Percentiles rank a stretch among this genome's conserved stretches.
phyloP scores from a whole-genome alignment of 208 protist genomes.

The Leishmania tropica region DNA sequence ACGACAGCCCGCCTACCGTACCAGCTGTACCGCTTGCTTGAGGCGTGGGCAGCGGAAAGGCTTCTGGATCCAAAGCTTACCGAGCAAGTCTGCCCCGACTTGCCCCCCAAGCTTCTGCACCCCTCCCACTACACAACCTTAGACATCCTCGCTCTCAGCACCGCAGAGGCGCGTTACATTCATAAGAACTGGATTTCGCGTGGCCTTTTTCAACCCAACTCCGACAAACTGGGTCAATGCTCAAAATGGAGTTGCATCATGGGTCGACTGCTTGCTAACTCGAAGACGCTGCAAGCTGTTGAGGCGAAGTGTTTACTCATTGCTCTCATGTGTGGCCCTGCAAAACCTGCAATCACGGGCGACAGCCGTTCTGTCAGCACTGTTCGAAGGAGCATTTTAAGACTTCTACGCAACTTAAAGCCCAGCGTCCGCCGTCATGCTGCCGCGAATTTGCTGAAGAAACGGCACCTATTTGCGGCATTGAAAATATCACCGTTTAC shows the following conservation, averaged over 20 bases:
- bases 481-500: constrained; percentile 46
- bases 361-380: background rate
- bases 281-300: constrained; percentile 12
- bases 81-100: constrained; percentile 20
- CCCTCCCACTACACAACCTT: constrained; percentile 27
- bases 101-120: constrained; percentile 23
- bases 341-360: background rate
- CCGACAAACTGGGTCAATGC: too few relatives aligned
- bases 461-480: constrained; percentile 31
- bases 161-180: constrained; percentile 16
- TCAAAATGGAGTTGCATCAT: constrained; percentile 6
- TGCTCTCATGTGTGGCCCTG: background rate
- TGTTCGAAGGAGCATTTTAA: constrained; percentile 9
- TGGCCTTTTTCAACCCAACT: background rate
- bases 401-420: constrained; percentile 23
- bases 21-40: constrained; percentile 20
- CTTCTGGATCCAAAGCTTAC: background rate
- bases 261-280: constrained; percentile 13
- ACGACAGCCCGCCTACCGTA: constrained; percentile 27
- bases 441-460: constrained; percentile 30
- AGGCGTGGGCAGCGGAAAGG: constrained; percentile 3
- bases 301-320: constrained; percentile 25
- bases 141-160: constrained; percentile 26
- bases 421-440: constrained; percentile 21
- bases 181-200: constrained; percentile 12